Conservation (phyloP, 352 stramenopile genomes). For the Globisporangium uncinulatum region DNA sequence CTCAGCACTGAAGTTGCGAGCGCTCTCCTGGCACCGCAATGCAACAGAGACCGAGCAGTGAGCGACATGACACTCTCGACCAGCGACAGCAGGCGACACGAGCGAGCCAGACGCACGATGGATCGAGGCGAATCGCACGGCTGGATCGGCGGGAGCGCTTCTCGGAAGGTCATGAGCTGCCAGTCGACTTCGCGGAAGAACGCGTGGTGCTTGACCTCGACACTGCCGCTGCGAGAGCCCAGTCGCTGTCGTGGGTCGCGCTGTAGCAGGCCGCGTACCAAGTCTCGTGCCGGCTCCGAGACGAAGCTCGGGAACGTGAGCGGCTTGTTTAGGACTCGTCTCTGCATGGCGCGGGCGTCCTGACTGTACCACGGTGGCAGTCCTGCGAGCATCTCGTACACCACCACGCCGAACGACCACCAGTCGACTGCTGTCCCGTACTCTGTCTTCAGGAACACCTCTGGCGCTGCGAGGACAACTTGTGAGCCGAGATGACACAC, state of each 20-base stretch:
- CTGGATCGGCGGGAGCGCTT: conserved; percentile 53
- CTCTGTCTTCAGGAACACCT: conserved; percentile 53
- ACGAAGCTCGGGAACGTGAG: conserved; percentile 55
- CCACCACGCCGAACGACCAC: conserved; percentile 70
- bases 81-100: neutral
- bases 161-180: conserved; percentile 55
- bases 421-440: conserved; percentile 79
- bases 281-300: conserved; percentile 36
- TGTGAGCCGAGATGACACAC: conserved; percentile 2
- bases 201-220: conserved; percentile 48
- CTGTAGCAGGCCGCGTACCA: conserved; percentile 47
- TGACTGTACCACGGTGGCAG: conserved; percentile 74
- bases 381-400: conserved; percentile 78
- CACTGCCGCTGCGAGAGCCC: conserved; percentile 38
- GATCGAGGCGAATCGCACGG: conserved; percentile 40
- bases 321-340: conserved; percentile 40
- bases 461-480: conserved; percentile 31
- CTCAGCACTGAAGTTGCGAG: conserved; percentile 82
- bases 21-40: conserved; percentile 29
- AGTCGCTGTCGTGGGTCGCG: conserved; percentile 41
- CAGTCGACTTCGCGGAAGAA: conserved; percentile 71
- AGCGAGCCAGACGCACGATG: conserved; percentile 30
- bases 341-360: conserved; percentile 42
- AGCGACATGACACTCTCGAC: neutral
- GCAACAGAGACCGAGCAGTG: neutral